Evolutionary conservation across 108 stramenopile species (phyloP).

Genomic region (Fragilaria crotonensis): DNA sequence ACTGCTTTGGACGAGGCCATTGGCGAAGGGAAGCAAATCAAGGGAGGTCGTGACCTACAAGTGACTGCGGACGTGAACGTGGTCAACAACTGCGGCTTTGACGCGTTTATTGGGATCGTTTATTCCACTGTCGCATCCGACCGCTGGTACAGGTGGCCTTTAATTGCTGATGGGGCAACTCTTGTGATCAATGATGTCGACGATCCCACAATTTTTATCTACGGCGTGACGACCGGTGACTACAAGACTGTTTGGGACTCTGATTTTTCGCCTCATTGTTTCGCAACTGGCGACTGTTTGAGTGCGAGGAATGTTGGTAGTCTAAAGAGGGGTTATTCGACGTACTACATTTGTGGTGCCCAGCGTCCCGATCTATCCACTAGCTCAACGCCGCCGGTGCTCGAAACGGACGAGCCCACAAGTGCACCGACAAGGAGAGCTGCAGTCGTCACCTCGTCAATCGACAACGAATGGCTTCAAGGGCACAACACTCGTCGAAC

Average conservation of each 20-base stretch:
- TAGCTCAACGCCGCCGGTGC: too few relatives aligned
- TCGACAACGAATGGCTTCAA: conserved; percentile 2
- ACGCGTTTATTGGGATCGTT: background rate
- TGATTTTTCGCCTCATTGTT: background rate
- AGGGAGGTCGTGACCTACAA: too few relatives aligned
- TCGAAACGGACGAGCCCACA: too few relatives aligned
- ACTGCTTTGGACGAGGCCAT: too few relatives aligned
- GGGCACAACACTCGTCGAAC: conserved; percentile 5
- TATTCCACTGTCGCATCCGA: background rate
- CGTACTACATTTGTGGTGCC: background rate
- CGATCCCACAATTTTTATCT: background rate
- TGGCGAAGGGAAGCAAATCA: too few relatives aligned
- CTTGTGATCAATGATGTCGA: background rate
- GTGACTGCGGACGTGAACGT: background rate
- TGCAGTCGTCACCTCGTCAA: background rate
- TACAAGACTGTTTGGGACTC: background rate
- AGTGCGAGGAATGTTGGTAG: background rate
- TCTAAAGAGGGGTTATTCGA: background rate
- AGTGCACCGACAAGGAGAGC: background rate
- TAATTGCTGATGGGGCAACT: background rate
- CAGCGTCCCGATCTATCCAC: too few relatives aligned
- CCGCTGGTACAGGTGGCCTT: background rate
- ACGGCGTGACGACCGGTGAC: background rate
- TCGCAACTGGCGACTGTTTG: background rate
- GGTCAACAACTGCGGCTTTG: background rate